Conservation (phyloP, 768 basidiomycete species). For the Fibroporia radiculosa region DNA sequence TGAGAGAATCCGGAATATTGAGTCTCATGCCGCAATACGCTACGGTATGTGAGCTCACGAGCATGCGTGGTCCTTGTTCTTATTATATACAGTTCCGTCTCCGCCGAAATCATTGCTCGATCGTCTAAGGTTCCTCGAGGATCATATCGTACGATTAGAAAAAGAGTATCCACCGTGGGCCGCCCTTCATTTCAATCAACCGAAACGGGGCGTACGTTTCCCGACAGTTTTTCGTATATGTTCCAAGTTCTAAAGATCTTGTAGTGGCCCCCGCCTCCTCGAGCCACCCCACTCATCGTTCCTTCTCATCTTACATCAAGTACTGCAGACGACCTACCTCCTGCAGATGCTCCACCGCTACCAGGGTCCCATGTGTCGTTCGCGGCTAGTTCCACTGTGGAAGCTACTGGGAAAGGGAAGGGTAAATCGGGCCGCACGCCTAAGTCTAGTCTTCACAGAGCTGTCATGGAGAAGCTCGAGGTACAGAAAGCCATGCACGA, state of each 20-base stretch:
- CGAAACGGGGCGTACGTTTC: conserved; percentile 62
- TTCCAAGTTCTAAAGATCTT: neutral
- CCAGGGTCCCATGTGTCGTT: too few relatives aligned
- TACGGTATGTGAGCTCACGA: conserved; percentile 42
- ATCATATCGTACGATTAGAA: conserved; percentile 69
- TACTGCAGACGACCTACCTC: neutral
- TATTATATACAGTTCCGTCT: conserved; percentile 47
- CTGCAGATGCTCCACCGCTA: conserved; percentile 1
- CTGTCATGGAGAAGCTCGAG: conserved; percentile 68
- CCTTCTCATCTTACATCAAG: conserved; percentile 50
- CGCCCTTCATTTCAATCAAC: conserved; percentile 83
- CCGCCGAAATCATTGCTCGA: conserved; percentile 56
- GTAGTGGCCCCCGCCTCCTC: conserved; percentile 83
- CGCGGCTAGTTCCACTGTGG: too few relatives aligned
- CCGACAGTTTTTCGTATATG: neutral
- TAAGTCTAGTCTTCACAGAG: conserved; percentile 59
- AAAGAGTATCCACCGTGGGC: conserved; percentile 86
- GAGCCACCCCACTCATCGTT: conserved; percentile 70
- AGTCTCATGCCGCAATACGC: conserved; percentile 63
- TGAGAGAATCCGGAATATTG: conserved; percentile 58
- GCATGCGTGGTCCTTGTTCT: neutral
- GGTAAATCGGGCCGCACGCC: conserved; percentile 25
- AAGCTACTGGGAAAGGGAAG: conserved; percentile 17
- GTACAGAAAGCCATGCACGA: conserved; percentile 66
- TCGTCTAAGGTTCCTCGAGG: conserved; percentile 65